These are phyloP conservation scores for Mortierella sp. DNA, from an alignment of 371 early-diverging fungal species.

Conservation along the genomic window DNA sequence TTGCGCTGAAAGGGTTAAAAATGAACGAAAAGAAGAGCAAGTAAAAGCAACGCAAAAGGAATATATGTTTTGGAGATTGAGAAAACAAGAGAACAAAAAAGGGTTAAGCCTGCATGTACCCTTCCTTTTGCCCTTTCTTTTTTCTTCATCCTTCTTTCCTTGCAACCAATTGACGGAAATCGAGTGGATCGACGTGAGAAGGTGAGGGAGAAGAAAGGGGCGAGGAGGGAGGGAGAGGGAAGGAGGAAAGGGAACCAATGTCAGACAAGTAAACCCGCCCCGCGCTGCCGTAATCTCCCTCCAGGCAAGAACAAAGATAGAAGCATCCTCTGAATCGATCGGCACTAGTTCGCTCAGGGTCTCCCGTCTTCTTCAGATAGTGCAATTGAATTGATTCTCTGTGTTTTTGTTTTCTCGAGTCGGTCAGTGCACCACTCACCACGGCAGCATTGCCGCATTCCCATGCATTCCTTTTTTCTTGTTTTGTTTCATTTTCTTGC, in stretches of 20 bases:
- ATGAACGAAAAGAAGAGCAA: not conserved
- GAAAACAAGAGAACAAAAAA: not conserved
- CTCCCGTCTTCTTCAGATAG: not conserved
- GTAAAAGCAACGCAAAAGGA: too few species aligned
- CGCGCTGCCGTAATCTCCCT: too few species aligned
- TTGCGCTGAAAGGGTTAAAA: not conserved
- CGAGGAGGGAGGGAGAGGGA: not conserved
- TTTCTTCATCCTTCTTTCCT: not conserved
- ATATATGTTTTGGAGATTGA: not conserved
- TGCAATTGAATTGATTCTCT: not conserved
- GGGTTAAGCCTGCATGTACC: not conserved
- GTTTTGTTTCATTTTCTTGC: not conserved
- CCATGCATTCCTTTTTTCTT: not conserved
- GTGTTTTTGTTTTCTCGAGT: constrained; percentile 1
- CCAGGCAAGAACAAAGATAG: not conserved
- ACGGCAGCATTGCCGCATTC: not conserved
- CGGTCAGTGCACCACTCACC: too few species aligned
- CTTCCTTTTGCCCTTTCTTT: too few species aligned
- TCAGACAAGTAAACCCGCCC: too few species aligned
- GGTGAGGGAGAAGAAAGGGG: not conserved
- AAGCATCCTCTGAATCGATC: not conserved
- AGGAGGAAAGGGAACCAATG: not conserved
- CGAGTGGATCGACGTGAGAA: not conserved
- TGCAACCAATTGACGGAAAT: not conserved
- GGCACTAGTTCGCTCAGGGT: not conserved